Conservation (phyloP, 2,329 filamentous ascomycete genomes). For the Thielaviopsis punctulata region DNA sequence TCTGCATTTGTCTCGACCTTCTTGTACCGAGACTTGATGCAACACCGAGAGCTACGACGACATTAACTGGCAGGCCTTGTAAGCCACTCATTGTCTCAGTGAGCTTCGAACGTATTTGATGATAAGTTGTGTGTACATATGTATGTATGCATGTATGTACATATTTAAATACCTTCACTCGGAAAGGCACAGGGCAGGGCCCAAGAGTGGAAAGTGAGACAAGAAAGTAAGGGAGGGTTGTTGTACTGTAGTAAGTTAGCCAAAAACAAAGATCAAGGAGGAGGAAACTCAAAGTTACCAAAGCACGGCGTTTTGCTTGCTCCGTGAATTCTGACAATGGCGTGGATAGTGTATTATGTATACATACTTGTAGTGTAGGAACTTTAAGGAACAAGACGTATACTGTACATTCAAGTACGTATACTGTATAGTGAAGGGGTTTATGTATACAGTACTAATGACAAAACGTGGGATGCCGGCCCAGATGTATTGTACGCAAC, state of each 20-base stretch:
- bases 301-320: not conserved
- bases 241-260: not conserved
- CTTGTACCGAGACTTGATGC: not conserved
- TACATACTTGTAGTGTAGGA: not conserved
- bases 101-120: not conserved
- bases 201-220: not conserved
- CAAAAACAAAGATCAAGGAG: not conserved
- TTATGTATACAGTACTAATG: too few species aligned
- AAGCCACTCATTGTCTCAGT: not conserved
- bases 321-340: not conserved
- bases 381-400: not conserved
- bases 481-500: too few species aligned
- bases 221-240: not conserved
- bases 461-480: too few species aligned
- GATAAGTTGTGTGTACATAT: not conserved
- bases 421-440: too few species aligned
- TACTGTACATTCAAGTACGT: too few species aligned
- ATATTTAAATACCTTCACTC: not conserved
- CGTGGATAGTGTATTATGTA: not conserved
- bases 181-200: not conserved
- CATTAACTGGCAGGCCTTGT: not conserved
- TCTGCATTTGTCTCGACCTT: not conserved
- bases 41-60: not conserved
- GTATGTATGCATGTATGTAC: not conserved
- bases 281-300: not conserved